Percentiles rank a stretch among this genome's conserved stretches.
phyloP scores from a whole-genome alignment of 805 yeast species.

The Hanseniaspora lindneri region DNA sequence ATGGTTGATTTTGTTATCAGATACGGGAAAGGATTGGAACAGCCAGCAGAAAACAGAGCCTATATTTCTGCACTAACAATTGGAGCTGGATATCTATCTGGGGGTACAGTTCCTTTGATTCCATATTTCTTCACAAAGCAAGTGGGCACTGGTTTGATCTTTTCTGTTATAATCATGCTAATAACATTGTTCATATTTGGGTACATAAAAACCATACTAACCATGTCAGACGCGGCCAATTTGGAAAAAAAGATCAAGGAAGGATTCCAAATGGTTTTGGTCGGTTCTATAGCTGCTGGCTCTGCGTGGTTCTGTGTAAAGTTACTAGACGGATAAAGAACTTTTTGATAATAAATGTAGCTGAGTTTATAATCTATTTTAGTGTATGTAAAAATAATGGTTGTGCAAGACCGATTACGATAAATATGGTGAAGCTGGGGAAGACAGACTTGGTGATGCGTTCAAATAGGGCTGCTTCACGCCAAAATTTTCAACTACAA shows the following conservation, averaged over 20 bases:
- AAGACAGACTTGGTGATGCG: too few species aligned
- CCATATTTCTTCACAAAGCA: conserved; percentile 77
- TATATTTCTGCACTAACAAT: conserved; percentile 78
- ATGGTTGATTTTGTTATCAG: conserved; percentile 79
- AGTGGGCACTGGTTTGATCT: conserved; percentile 65
- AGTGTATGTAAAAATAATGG: too few species aligned
- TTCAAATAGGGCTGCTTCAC: too few species aligned
- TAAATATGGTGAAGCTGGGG: too few species aligned
- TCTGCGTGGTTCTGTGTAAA: conserved; percentile 90
- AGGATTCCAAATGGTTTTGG: conserved; percentile 84
- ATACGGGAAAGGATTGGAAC: conserved; percentile 86
- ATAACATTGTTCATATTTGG: conserved; percentile 83
- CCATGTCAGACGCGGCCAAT: conserved; percentile 73
- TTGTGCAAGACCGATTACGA: too few species aligned
- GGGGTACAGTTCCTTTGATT: conserved; percentile 81
- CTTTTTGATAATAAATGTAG: not conserved
- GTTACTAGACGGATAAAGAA: conserved; percentile 37
- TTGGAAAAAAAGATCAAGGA: conserved; percentile 49
- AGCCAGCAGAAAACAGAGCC: conserved; percentile 88
- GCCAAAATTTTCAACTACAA: too few species aligned
- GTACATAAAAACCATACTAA: conserved; percentile 66
- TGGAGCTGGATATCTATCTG: conserved; percentile 77
- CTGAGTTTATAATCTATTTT: too few species aligned
- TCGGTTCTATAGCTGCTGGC: conserved; percentile 95
- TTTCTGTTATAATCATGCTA: conserved; percentile 69